A percentile compares a stretch with the other conserved stretches of the same genome.
Evolutionary conservation across 108 stramenopile genomes (phyloP).

Genomic region (Bacterosira constricta): DNA sequence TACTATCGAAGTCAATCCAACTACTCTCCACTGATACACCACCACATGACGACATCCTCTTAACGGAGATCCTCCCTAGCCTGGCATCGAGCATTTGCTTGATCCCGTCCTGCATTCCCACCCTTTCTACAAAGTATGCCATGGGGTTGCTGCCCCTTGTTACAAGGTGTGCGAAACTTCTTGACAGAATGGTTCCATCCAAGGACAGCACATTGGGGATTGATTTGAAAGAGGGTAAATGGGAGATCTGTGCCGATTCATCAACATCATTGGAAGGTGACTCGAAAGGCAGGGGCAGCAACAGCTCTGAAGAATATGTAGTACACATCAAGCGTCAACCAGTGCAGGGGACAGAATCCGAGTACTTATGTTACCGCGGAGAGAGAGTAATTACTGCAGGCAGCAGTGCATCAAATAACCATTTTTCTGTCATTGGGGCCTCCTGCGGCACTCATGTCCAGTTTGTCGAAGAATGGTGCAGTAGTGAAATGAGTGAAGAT

Average conservation of each 20-base stretch:
- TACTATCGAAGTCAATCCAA: constrained; percentile 39
- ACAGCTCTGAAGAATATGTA: constrained; percentile 68
- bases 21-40: constrained; percentile 15
- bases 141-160: constrained; percentile 62
- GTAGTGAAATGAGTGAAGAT: constrained; percentile 11
- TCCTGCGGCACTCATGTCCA: constrained; percentile 60
- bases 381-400: constrained; percentile 61
- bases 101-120: constrained; percentile 72
- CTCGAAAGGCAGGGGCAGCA: constrained; percentile 15
- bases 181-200: constrained; percentile 38
- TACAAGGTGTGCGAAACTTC: constrained; percentile 47
- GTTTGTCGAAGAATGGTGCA: constrained; percentile 75
- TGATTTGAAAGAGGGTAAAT: constrained; percentile 58
- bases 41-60: constrained; percentile 5
- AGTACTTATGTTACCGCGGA: constrained; percentile 48
- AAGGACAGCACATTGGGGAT: constrained; percentile 23
- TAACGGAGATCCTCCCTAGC: constrained; percentile 56
- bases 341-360: constrained; percentile 1
- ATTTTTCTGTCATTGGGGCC: constrained; percentile 56
- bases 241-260: constrained; percentile 68
- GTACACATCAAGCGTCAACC: constrained; percentile 40
- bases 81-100: constrained; percentile 65
- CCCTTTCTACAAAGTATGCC: constrained; percentile 68
- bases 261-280: constrained; percentile 33
- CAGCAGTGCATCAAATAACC: constrained; percentile 65